Conservation (phyloP, 2,329 filamentous ascomycete species). For the Metarhizium album region DNA sequence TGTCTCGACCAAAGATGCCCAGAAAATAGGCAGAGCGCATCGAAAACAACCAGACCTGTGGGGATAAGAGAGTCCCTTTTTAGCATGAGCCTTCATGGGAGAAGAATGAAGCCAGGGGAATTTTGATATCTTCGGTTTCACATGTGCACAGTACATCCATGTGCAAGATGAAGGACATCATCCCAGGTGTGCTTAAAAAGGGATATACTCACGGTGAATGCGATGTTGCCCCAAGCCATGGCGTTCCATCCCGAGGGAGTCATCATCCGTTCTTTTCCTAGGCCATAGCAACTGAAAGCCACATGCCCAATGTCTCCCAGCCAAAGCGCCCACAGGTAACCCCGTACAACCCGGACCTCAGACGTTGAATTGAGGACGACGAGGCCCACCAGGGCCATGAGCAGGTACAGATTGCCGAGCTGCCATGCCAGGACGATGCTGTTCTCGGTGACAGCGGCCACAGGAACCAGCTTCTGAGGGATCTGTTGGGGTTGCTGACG, state of each 20-base stretch:
- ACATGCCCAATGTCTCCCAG: conserved; percentile 59
- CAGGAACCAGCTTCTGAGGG: conserved; percentile 22
- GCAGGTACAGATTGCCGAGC: conserved; percentile 58
- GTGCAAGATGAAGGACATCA: neutral
- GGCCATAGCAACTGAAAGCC: conserved; percentile 44
- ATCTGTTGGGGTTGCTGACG: conserved; percentile 50
- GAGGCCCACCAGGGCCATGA: conserved; percentile 53
- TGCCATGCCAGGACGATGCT: conserved; percentile 52
- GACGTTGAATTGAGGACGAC: conserved; percentile 53
- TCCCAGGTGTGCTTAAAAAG: neutral
- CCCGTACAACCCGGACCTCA: conserved; percentile 54
- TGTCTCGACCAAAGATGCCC: conserved; percentile 46
- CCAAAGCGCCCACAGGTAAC: conserved; percentile 56
- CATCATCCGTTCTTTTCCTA: conserved; percentile 44
- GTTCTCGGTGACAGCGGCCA: conserved; percentile 29
- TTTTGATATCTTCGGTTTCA: neutral
- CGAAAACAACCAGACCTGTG: conserved; percentile 41
- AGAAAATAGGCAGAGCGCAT: conserved; percentile 46
- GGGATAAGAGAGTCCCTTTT: neutral
- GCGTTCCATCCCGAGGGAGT: conserved; percentile 53
- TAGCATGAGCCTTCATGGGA: neutral
- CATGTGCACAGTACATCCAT: neutral
- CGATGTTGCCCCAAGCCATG: conserved; percentile 65
- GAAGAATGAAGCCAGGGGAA: neutral
- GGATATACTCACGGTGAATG: conserved; percentile 41